phyloP scores from a whole-genome alignment of 2,329 filamentous ascomycete species.

The Bretziella fagacearum region DNA sequence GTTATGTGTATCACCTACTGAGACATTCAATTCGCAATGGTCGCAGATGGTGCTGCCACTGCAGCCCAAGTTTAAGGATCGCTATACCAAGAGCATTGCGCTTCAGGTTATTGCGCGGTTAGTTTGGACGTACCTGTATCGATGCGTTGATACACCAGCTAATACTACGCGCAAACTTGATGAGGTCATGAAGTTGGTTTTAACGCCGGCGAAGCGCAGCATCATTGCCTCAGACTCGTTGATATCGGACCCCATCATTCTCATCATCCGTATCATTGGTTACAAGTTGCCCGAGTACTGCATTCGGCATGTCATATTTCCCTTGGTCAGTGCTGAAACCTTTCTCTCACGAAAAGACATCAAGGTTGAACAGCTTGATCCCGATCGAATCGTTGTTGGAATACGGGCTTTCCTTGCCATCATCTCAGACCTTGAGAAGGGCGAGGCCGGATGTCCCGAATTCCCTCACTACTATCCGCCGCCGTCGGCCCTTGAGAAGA shows the following conservation, averaged over 20 bases:
- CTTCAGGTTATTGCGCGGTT: slow-evolving; percentile 80
- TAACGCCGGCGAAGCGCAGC: slow-evolving; percentile 64
- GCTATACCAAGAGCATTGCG: slow-evolving; percentile 57
- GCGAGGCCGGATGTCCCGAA: slow-evolving; percentile 57
- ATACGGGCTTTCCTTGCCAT: slow-evolving; percentile 88
- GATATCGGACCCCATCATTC: slow-evolving; percentile 80
- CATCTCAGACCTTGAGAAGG: slow-evolving; percentile 81
- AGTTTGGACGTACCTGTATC: slow-evolving; percentile 88
- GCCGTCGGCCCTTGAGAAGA: slow-evolving; percentile 25
- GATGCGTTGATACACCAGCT: slow-evolving; percentile 54
- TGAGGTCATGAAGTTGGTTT: slow-evolving; percentile 68
- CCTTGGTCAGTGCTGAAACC: slow-evolving; percentile 81
- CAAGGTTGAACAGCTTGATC: slow-evolving; percentile 82
- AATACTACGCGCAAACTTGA: slow-evolving; percentile 65
- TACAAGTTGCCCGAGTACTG: slow-evolving; percentile 89
- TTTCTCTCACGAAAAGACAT: slow-evolving; percentile 61
- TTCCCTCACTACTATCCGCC: slow-evolving; percentile 51
- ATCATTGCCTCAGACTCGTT: slow-evolving; percentile 67
- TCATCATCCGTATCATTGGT: slow-evolving; percentile 85
- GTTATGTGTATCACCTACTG: slow-evolving; percentile 72
- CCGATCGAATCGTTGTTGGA: slow-evolving; percentile 92
- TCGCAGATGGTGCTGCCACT: slow-evolving; percentile 61
- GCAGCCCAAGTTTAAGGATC: slow-evolving; percentile 71
- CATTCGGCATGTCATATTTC: slow-evolving; percentile 85
- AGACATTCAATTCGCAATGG: slow-evolving; percentile 77